Evolutionary conservation across 164 flowering plant genomes (phyloP).

Genomic region (Piper betle): DNA sequence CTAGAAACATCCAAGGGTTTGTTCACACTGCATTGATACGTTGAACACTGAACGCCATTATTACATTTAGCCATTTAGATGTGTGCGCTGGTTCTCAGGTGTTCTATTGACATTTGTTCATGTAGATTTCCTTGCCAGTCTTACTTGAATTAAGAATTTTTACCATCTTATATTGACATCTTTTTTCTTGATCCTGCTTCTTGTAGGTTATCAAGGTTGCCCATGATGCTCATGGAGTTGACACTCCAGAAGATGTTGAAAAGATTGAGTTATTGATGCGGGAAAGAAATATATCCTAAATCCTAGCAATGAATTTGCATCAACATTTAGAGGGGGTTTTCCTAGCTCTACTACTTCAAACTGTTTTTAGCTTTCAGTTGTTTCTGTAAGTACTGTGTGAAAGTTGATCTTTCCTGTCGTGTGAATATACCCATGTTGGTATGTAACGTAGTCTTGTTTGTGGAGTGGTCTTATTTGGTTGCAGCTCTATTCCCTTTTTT

Average conservation of each 20-base stretch:
- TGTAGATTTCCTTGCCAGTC: too few species aligned
- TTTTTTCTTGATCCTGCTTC: not conserved
- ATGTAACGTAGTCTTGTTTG: too few species aligned
- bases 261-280: constrained; percentile 29
- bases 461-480: too few species aligned
- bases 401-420: too few species aligned
- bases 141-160: too few species aligned
- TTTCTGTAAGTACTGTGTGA: too few species aligned
- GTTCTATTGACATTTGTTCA: not conserved
- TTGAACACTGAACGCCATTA: not conserved
- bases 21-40: not conserved
- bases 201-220: constrained; percentile 33
- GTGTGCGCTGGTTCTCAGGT: too few species aligned
- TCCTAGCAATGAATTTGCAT: not conserved
- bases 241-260: constrained; percentile 31
- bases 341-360: not conserved
- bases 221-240: constrained; percentile 37
- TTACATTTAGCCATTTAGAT: not conserved
- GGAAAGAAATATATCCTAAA: constrained; percentile 20
- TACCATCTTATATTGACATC: not conserved
- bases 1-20: not conserved
- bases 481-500: too few species aligned
- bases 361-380: too few species aligned
- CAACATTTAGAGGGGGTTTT: too few species aligned
- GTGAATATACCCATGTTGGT: too few species aligned